A percentile compares a stretch with the other conserved stretches of the same genome.
Conservation (phyloP, 306 rosid species). For the Acacia confusa region DNA sequence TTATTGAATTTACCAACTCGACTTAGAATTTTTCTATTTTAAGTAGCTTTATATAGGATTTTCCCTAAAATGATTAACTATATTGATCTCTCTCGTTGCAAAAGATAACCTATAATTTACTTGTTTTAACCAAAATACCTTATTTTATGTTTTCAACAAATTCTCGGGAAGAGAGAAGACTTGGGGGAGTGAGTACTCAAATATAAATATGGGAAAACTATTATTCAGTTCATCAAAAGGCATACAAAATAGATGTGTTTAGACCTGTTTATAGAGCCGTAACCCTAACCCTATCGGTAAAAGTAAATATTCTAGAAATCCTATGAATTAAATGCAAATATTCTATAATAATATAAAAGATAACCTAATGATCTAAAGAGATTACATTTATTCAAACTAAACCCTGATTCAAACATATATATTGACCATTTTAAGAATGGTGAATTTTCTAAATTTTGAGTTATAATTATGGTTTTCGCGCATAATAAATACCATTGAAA, state of each 20-base stretch:
- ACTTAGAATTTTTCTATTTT: too few relatives aligned
- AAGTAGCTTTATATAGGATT: too few relatives aligned
- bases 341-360: neutral
- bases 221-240: neutral
- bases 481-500: neutral
- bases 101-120: neutral
- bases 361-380: too few relatives aligned
- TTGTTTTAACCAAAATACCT: neutral
- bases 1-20: too few relatives aligned
- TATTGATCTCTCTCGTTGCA: neutral
- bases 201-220: too few relatives aligned
- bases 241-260: neutral
- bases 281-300: too few relatives aligned
- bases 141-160: neutral
- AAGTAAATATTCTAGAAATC: neutral
- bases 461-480: neutral
- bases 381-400: too few relatives aligned
- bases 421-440: too few relatives aligned
- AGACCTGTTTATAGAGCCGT: neutral
- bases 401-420: neutral
- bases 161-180: neutral
- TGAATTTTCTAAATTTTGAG: neutral
- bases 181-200: neutral
- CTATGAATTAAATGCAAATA: neutral
- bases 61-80: neutral